Evolutionary conservation across 2,329 filamentous ascomycete genomes (phyloP).

Genomic region (Claviceps cyperi): DNA sequence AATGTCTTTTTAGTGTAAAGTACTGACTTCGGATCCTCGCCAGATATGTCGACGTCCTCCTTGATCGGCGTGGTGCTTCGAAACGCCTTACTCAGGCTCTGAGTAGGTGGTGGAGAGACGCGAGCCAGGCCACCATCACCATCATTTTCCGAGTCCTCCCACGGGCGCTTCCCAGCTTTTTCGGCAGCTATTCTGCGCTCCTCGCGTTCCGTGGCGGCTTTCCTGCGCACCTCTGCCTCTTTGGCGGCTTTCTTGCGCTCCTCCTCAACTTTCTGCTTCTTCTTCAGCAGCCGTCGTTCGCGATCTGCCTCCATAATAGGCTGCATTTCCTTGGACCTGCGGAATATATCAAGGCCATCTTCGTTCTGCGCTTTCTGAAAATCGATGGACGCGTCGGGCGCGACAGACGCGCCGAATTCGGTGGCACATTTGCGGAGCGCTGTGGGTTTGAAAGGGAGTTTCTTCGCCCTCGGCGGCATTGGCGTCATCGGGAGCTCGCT

Average conservation of each 20-base stretch:
- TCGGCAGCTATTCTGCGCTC: too few species aligned
- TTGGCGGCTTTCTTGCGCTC: constrained; percentile 9
- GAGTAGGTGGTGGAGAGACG: not conserved
- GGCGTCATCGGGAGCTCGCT: constrained; percentile 15
- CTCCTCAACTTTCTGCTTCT: constrained; percentile 11
- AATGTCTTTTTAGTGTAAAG: not conserved
- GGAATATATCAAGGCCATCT: constrained; percentile 32
- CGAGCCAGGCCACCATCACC: constrained; percentile 1
- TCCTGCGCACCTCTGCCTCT: not conserved
- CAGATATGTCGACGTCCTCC: not conserved
- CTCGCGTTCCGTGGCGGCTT: constrained; percentile 1
- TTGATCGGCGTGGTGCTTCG: not conserved
- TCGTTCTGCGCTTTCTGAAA: constrained; percentile 12
- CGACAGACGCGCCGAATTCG: constrained; percentile 2
- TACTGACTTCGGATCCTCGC: not conserved
- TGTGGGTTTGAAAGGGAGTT: constrained; percentile 36
- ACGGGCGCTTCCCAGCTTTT: constrained; percentile 10
- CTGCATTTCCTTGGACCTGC: constrained; percentile 35
- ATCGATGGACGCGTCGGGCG: not conserved
- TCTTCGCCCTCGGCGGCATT: constrained; percentile 20
- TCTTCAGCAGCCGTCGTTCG: constrained; percentile 16
- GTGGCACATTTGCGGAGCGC: constrained; percentile 21
- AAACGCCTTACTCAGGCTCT: not conserved
- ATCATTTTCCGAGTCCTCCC: constrained; percentile 8
- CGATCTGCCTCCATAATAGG: constrained; percentile 27